A percentile compares a stretch with the other conserved stretches of the same genome.
Conservation (phyloP, 768 basidiomycete species). For the Russula earlei region DNA sequence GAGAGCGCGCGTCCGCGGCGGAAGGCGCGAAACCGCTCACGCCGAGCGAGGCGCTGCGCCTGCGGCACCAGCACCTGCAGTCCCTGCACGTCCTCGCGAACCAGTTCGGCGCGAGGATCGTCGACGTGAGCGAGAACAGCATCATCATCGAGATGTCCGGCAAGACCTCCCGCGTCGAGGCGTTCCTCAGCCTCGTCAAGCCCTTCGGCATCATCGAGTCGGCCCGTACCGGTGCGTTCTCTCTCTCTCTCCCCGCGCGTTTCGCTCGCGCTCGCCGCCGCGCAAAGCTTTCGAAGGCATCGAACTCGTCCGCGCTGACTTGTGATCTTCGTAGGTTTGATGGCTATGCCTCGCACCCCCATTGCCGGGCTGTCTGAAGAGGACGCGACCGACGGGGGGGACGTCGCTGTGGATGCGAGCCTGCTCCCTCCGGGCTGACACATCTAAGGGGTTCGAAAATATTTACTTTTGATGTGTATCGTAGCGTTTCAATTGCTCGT, state of each 20-base stretch:
- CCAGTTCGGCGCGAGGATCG: constrained; percentile 89
- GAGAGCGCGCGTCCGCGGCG: not conserved
- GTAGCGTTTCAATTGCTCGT: too few relatives aligned
- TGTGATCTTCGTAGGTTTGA: constrained; percentile 49
- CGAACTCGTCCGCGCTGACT: not conserved
- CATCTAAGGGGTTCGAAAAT: not conserved
- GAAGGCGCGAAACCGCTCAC: constrained; percentile 28
- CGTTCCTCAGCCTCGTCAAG: constrained; percentile 83
- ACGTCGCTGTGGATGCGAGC: constrained; percentile 73
- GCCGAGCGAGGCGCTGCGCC: constrained; percentile 74
- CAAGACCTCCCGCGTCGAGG: constrained; percentile 85
- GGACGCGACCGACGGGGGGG: constrained; percentile 42
- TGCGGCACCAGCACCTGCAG: constrained; percentile 82
- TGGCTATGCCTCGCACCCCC: constrained; percentile 98
- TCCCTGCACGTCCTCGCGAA: constrained; percentile 76
- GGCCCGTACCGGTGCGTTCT: constrained; percentile 72
- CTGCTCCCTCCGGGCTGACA: constrained; percentile 85
- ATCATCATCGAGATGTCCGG: constrained; percentile 93
- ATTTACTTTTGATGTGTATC: too few relatives aligned
- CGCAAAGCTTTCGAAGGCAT: not conserved
- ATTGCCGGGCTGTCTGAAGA: constrained; percentile 52
- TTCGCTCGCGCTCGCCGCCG: not conserved
- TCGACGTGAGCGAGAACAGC: constrained; percentile 90
- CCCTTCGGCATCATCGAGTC: constrained; percentile 96
- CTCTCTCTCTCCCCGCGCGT: not conserved